Conservation (phyloP, 805 yeast species). For the Nakazawaea pomicola region DNA sequence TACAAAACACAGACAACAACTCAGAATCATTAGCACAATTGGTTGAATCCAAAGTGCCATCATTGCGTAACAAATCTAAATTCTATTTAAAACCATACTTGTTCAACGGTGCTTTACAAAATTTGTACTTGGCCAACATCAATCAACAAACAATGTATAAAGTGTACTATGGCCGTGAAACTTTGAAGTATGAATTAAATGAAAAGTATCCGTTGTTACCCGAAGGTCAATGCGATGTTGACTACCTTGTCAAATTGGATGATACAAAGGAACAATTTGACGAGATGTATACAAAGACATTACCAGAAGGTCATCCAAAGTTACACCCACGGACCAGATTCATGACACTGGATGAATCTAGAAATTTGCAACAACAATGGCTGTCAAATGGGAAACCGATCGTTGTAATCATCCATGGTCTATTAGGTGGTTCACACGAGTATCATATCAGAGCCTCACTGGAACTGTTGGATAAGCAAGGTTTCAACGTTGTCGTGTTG, state of each 20-base stretch:
- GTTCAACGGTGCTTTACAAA: conserved; percentile 44
- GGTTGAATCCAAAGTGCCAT: conserved; percentile 33
- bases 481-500: conserved; percentile 52
- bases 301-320: conserved; percentile 50
- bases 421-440: conserved; percentile 79
- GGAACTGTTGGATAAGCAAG: conserved; percentile 31
- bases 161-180: conserved; percentile 40
- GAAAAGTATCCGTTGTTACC: conserved; percentile 18
- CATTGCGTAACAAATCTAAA: conserved; percentile 31
- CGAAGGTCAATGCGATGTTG: conserved; percentile 42
- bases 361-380: conserved; percentile 26
- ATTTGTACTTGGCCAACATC: conserved; percentile 40
- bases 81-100: conserved; percentile 41
- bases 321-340: conserved; percentile 69
- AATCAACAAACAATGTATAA: conserved; percentile 36
- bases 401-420: conserved; percentile 61
- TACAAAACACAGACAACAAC: conserved; percentile 16
- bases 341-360: conserved; percentile 41
- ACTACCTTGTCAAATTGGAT: conserved; percentile 35
- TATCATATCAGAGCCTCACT: conserved; percentile 59
- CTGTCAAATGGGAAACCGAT: conserved; percentile 44
- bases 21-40: conserved; percentile 28
- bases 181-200: conserved; percentile 34
- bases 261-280: conserved; percentile 19
- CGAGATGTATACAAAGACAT: conserved; percentile 31